phyloP scores from a whole-genome alignment of 371 early-diverging fungal species.

The Mucor lusitanicus region DNA sequence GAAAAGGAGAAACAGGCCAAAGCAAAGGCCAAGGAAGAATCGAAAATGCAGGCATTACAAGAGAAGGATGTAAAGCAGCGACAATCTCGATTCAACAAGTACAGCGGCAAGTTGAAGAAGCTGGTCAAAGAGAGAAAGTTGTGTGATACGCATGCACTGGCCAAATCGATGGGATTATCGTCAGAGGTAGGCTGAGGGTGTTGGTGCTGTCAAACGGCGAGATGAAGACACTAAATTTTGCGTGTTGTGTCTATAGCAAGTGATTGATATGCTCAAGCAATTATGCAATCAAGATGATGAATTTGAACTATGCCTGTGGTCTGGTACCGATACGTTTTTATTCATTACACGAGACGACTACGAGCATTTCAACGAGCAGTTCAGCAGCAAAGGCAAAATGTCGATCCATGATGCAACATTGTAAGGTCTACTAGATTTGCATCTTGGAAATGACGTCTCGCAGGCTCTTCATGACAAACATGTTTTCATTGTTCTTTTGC shows the following conservation, averaged over 20 bases:
- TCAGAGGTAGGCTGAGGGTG: slow-evolving; percentile 1
- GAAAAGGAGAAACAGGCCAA: slow-evolving; percentile 32
- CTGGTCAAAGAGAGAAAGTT: slow-evolving; percentile 28
- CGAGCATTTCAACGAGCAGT: neutral
- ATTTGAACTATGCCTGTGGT: slow-evolving; percentile 25
- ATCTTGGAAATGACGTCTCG: slow-evolving; percentile 25
- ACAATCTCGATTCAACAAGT: slow-evolving; percentile 31
- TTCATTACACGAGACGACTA: slow-evolving; percentile 29
- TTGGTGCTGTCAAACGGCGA: too few relatives aligned
- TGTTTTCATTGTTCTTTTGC: slow-evolving; percentile 2
- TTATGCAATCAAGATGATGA: slow-evolving; percentile 18
- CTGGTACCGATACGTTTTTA: slow-evolving; percentile 19
- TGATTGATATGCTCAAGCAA: slow-evolving; percentile 18
- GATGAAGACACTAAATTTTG: too few relatives aligned
- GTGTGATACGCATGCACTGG: slow-evolving; percentile 11
- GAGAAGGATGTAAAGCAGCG: slow-evolving; percentile 36
- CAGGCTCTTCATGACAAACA: slow-evolving; percentile 22
- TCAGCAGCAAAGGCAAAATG: slow-evolving; percentile 18
- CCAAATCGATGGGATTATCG: slow-evolving; percentile 9
- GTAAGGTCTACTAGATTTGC: neutral
- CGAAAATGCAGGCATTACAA: slow-evolving; percentile 25
- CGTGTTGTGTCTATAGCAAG: slow-evolving; percentile 5
- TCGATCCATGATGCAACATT: slow-evolving; percentile 16
- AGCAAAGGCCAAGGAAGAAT: slow-evolving; percentile 35
- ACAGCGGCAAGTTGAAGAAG: slow-evolving; percentile 26